phyloP scores from a whole-genome alignment of 768 basidiomycete species.

The Lyophyllum semitale region DNA sequence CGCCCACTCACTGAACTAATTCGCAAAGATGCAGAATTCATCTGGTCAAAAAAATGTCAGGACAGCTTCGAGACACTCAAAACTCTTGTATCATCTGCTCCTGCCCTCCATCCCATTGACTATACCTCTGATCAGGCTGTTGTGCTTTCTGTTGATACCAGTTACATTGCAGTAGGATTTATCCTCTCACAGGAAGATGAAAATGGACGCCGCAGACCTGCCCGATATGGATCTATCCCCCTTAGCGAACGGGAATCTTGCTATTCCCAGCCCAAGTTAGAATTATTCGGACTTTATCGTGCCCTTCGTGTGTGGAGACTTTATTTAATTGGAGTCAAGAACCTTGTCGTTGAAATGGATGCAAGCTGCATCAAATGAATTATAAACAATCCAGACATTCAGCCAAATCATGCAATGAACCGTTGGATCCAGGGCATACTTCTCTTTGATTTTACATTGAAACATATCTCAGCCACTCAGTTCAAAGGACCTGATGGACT shows the following conservation, averaged over 20 bases:
- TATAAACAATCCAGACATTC: no score
- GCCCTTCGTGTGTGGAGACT: no score
- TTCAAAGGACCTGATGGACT: no score
- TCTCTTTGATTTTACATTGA: no score
- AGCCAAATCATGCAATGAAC: no score
- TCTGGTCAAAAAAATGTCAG: background rate
- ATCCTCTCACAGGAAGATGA: background rate
- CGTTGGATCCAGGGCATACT: no score
- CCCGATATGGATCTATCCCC: background rate
- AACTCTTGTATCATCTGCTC: background rate
- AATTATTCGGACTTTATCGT: no score
- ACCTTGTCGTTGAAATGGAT: no score
- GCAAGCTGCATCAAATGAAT: no score
- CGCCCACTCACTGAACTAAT: background rate
- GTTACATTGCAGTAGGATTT: background rate
- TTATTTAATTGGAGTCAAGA: no score
- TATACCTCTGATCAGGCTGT: background rate
- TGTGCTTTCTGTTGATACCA: background rate
- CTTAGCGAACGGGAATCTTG: conserved; percentile 24
- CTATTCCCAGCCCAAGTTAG: conserved; percentile 37
- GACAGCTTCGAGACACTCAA: background rate
- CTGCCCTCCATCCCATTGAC: background rate
- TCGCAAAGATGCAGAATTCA: background rate
- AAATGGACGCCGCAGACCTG: background rate
- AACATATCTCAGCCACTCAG: no score